Conservation (phyloP, 2,329 filamentous ascomycete species). For the Colletotrichum orchidophilum region DNA sequence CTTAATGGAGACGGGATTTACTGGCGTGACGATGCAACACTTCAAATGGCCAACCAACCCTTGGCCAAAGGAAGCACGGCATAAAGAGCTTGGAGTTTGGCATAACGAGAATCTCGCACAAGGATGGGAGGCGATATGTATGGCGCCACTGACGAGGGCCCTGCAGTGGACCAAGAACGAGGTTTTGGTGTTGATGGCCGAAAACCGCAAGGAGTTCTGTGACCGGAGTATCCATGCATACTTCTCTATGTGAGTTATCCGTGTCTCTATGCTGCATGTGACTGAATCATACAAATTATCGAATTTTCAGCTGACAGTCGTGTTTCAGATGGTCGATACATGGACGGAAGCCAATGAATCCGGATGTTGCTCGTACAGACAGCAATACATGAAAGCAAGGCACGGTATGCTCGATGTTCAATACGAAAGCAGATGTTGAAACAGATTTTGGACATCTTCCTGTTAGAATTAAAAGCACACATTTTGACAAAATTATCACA, state of each 20-base stretch:
- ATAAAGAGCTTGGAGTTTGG: neutral
- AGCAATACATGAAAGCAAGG: too few relatives aligned
- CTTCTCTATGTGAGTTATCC: neutral
- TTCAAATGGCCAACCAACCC: constrained; percentile 8
- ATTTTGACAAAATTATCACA: too few relatives aligned
- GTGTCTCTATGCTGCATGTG: neutral
- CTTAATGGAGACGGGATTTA: neutral
- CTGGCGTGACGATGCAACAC: neutral
- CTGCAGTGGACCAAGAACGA: neutral
- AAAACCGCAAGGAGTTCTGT: neutral
- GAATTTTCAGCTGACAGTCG: neutral
- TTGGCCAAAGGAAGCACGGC: neutral
- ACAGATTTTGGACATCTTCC: too few relatives aligned
- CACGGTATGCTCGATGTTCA: too few relatives aligned
- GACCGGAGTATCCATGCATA: neutral
- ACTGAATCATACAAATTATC: neutral
- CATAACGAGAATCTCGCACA: neutral
- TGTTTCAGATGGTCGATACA: neutral
- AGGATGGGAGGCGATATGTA: constrained; percentile 4
- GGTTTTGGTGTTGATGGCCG: neutral
- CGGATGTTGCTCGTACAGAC: neutral
- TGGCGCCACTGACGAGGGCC: neutral
- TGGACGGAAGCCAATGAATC: neutral
- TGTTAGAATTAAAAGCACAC: too few relatives aligned
- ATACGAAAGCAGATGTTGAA: too few relatives aligned